Base-by-base conservation (phyloP, 2,329 filamentous ascomycete genomes). In the Xylariales sp. region DNA sequence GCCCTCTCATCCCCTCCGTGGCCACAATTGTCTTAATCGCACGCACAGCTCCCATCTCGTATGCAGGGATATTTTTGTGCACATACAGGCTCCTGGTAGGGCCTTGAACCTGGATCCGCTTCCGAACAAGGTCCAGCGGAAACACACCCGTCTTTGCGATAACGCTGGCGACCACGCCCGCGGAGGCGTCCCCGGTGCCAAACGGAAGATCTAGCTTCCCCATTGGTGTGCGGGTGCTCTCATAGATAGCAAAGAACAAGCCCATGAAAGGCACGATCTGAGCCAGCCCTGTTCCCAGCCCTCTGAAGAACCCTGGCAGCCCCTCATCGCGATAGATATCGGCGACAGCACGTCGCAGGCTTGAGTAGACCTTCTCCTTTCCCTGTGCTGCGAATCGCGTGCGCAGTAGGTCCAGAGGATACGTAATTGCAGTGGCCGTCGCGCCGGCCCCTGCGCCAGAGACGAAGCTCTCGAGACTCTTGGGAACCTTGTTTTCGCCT, bases 221-320 rank as follows among this genome's bases (percentile, higher is more conserved):
- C 31, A 91, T 60, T 1, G 74, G 76, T 6, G 78, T 57, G 5
- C 86, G 73, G 35, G 95, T 66, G 8, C 74, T 71, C 62, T 98
- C 93, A 65, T 97, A 98, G 28, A 81, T 76, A 23, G 86, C 78
- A 63, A 98, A 98, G 68, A 98, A 97, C 3, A 95, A 72, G 12
- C 93, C 93, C 93, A 98, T 98, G 60, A 91, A 95, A 3, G 93
- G 93, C 8, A 95, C 79, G 33, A 97, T 93, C 66, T 96, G 90
- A 18, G 74, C 83, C 16, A 97, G 69, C 0, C 84, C 88, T 2
- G 91, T 90, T 2, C 76, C 76, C 23, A 95, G 69, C 4, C 93
- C 93, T 33, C 88, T 85, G 62, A 95, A 98, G 66, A 95, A 97
- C 0, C 93, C 93, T 4, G 61, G 61, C 0, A 66, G 51, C 0